A percentile compares a stretch with the other conserved stretches of the same genome.
Evolutionary conservation across 495 filamentous ascomycete genomes (phyloP).

Genomic region (Staphylotrichum longicolle): DNA sequence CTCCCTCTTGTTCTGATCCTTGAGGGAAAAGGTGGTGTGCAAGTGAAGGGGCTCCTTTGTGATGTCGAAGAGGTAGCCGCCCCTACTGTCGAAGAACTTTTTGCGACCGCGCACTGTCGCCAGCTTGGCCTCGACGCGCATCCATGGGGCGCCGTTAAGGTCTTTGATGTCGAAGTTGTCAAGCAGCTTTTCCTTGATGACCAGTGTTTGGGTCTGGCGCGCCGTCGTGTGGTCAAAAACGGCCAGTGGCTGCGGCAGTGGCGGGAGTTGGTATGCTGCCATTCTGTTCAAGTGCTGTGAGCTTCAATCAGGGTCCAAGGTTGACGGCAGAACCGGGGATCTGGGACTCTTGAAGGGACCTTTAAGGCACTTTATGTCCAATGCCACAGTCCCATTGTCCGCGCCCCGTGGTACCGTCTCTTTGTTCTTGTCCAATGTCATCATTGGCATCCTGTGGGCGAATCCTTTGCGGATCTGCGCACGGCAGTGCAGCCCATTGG

Average conservation of each 20-base stretch:
- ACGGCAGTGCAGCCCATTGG: too few species aligned
- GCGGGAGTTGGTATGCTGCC: conserved; percentile 30
- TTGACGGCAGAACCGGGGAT: too few species aligned
- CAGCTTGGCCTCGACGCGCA: conserved; percentile 54
- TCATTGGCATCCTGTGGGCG: too few species aligned
- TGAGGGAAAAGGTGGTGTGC: conserved; percentile 48
- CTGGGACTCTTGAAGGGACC: too few species aligned
- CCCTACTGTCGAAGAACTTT: conserved; percentile 45
- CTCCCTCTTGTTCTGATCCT: conserved; percentile 41
- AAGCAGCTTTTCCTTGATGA: conserved; percentile 55
- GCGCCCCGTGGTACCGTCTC: too few species aligned
- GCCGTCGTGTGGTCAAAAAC: conserved; percentile 52
- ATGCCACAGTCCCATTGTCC: too few species aligned
- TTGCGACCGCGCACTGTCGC: conserved; percentile 42
- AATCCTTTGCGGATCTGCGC: too few species aligned
- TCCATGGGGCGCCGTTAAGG: conserved; percentile 43
- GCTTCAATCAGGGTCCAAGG: too few species aligned
- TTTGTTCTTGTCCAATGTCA: too few species aligned
- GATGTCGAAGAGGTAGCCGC: conserved; percentile 53
- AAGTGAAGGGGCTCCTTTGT: conserved; percentile 50
- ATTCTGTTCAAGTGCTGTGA: not conserved
- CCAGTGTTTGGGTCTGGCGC: conserved; percentile 45
- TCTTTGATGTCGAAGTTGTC: conserved; percentile 57
- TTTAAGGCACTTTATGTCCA: too few species aligned
- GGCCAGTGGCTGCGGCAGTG: conserved; percentile 42